Conservation (phyloP, 257 asterid genomes). For the Nicotiana paniculata region DNA sequence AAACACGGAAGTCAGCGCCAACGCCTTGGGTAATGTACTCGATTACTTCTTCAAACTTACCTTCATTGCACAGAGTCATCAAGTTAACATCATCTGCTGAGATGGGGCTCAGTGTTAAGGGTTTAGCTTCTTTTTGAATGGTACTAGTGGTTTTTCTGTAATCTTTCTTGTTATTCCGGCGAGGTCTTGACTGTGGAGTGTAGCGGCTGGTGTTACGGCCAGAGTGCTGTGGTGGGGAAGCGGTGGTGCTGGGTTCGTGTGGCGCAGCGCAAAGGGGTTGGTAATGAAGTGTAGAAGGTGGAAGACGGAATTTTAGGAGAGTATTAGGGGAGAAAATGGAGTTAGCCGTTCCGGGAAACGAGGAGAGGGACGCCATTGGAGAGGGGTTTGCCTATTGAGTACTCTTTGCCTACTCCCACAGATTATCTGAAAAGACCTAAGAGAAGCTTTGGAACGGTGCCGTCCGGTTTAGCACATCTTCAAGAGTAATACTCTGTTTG, state of each 20-base stretch:
- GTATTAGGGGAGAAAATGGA: slow-evolving; percentile 17
- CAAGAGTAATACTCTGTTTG: no score
- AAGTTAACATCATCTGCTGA: slow-evolving; percentile 12
- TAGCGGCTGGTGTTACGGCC: background rate
- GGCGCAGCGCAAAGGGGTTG: slow-evolving; percentile 11
- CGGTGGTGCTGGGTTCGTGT: slow-evolving; percentile 9
- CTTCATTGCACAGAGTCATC: slow-evolving; percentile 21
- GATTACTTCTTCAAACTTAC: slow-evolving; percentile 29
- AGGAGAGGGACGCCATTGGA: slow-evolving; percentile 23
- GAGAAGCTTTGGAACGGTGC: background rate
- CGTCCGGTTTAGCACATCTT: background rate
- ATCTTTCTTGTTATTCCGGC: slow-evolving; percentile 6
- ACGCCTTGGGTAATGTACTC: slow-evolving; percentile 23
- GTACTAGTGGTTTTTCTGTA: slow-evolving; percentile 1
- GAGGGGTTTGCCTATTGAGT: background rate
- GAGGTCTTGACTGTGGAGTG: slow-evolving; percentile 8
- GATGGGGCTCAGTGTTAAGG: background rate
- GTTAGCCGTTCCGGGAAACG: slow-evolving; percentile 13
- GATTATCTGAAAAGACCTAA: background rate
- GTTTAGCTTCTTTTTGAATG: background rate
- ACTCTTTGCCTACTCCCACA: background rate
- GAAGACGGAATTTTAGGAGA: slow-evolving; percentile 4
- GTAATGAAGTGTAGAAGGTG: background rate
- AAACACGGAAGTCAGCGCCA: slow-evolving; percentile 12
- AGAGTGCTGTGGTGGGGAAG: background rate